phyloP scores from a whole-genome alignment of 169 alveolate species.

The Blepharisma undulans region DNA sequence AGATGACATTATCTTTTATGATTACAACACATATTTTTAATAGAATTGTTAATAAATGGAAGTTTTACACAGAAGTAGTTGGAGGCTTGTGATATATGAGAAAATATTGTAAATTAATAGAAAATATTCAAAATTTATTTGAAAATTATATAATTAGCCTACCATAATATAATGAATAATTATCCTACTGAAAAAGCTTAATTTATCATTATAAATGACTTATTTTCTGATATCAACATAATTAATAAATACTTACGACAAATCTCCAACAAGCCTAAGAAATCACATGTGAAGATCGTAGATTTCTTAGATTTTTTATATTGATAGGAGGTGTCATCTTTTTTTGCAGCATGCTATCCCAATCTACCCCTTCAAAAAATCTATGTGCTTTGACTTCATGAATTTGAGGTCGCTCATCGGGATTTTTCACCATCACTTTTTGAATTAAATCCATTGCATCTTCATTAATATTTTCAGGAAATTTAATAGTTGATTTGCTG shows the following conservation, averaged over 20 bases:
- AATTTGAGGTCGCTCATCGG: slow-evolving; percentile 14
- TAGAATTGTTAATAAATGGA: not conserved
- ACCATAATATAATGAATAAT: too few relatives aligned
- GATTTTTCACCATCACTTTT: slow-evolving; percentile 23
- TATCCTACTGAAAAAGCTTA: too few relatives aligned
- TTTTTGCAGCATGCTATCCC: slow-evolving; percentile 27
- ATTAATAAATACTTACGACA: not conserved
- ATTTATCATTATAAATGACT: too few relatives aligned
- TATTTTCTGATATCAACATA: not conserved
- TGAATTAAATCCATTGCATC: slow-evolving; percentile 8
- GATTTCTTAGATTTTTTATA: not conserved
- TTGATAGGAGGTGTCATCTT: slow-evolving; percentile 12
- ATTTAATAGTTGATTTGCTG: not conserved
- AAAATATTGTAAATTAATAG: not conserved
- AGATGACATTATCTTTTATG: not conserved
- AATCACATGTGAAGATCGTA: not conserved
- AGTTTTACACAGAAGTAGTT: not conserved
- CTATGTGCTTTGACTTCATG: slow-evolving; percentile 9
- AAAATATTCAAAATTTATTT: too few relatives aligned
- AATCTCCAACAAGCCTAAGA: not conserved
- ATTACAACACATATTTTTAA: not conserved
- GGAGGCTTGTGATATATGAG: not conserved
- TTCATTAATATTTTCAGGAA: not conserved
- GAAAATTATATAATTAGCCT: too few relatives aligned
- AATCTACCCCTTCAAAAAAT: not conserved